Conservation (phyloP, 1,139 yeast species). For the Tardiomyces depauwii region DNA sequence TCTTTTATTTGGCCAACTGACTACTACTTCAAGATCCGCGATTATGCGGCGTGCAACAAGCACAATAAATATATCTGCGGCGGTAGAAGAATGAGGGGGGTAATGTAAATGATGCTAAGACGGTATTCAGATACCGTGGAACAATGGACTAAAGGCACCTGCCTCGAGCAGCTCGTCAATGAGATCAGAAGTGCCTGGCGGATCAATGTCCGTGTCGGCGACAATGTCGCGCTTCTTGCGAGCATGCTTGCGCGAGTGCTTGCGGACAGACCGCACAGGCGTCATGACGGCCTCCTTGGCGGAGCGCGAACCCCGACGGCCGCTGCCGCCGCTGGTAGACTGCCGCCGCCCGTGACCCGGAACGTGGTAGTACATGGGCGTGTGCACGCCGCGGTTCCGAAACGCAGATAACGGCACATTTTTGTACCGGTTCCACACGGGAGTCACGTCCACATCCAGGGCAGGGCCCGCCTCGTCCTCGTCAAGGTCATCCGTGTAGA, state of each 20-base stretch:
- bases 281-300: conserved; percentile 25
- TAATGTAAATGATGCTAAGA: too few species aligned
- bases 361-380: conserved; percentile 8
- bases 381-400: conserved; percentile 54
- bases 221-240: neutral
- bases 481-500: conserved; percentile 81
- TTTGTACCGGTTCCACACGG: conserved; percentile 29
- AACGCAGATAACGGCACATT: conserved; percentile 82
- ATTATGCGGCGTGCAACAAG: neutral
- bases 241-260: conserved; percentile 12
- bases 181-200: conserved; percentile 17
- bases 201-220: conserved; percentile 19
- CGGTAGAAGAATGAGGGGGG: neutral
- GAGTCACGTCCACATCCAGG: conserved; percentile 28
- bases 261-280: conserved; percentile 18
- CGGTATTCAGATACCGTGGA: conserved; percentile 8
- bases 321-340: conserved; percentile 4
- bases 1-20: too few species aligned
- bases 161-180: conserved; percentile 26
- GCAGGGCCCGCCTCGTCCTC: conserved; percentile 48
- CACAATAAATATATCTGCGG: neutral
- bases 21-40: too few species aligned
- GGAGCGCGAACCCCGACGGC: conserved; percentile 1
- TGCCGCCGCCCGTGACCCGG: conserved; percentile 10
- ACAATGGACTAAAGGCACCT: conserved; percentile 27